A percentile compares a stretch with the other conserved stretches of the same genome.
Evolutionary conservation across 169 alveolate genomes (phyloP).

Genomic region (Eimeria praecox): DNA sequence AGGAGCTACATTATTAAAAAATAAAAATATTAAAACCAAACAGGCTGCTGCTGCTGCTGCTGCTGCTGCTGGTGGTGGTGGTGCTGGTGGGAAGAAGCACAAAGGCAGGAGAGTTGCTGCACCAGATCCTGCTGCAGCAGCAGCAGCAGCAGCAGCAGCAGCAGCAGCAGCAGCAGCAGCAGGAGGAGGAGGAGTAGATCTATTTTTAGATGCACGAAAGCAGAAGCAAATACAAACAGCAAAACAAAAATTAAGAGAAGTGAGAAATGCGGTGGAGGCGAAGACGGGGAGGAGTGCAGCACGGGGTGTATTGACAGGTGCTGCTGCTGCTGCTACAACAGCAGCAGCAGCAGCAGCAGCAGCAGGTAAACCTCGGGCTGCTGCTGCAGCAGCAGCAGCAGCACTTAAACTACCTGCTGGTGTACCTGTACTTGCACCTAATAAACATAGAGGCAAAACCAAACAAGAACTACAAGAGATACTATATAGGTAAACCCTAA

Average conservation of each 20-base stretch:
- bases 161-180: background rate
- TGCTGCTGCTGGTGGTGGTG: background rate
- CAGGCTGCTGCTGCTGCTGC: background rate
- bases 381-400: background rate
- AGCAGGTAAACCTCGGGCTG: background rate
- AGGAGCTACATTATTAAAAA: background rate
- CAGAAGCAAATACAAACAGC: slow-evolving; percentile 30
- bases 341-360: background rate
- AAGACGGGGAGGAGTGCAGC: background rate
- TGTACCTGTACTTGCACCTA: background rate
- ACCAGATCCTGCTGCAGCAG: slow-evolving; percentile 10
- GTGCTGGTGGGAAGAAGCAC: background rate
- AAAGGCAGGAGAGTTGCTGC: background rate
- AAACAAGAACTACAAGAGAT: slow-evolving; percentile 49
- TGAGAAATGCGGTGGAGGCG: slow-evolving; percentile 60
- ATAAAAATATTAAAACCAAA: background rate
- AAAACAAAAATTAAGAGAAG: slow-evolving; percentile 74
- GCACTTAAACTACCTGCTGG: background rate
- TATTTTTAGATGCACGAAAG: background rate
- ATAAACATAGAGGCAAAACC: slow-evolving; percentile 19
- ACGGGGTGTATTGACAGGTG: slow-evolving; percentile 28
- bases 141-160: too few relatives aligned
- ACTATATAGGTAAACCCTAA: slow-evolving; percentile 15
- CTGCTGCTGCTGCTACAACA: background rate
- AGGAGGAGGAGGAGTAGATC: background rate